Percentiles rank a stretch among this genome's conserved stretches.
Conservation (phyloP, 2,329 filamentous ascomycete genomes). For the Pyrenophora teres region DNA sequence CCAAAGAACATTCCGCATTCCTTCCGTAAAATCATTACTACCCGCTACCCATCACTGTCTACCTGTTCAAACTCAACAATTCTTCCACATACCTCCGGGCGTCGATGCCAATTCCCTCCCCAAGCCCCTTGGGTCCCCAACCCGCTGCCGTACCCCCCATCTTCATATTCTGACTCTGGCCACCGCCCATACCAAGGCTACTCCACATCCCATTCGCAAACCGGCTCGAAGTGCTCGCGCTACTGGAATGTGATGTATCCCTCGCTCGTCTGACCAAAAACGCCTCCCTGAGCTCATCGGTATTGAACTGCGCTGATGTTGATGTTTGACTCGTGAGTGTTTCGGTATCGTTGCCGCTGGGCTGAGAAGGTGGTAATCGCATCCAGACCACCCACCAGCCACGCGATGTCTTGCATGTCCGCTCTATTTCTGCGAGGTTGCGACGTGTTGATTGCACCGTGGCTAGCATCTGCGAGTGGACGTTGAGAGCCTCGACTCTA, state of each 20-base stretch:
- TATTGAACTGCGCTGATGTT: conserved; percentile 28
- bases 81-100: conserved; percentile 76
- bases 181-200: conserved; percentile 25
- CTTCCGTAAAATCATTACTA: neutral
- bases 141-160: conserved; percentile 52
- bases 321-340: conserved; percentile 7
- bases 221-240: conserved; percentile 22
- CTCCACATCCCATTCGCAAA: conserved; percentile 44
- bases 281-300: conserved; percentile 47
- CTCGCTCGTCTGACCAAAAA: conserved; percentile 50
- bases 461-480: conserved; percentile 64
- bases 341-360: conserved; percentile 7
- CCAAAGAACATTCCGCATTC: too few species aligned
- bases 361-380: conserved; percentile 50
- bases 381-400: conserved; percentile 73
- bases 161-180: conserved; percentile 25
- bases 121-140: conserved; percentile 64
- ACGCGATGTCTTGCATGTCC: conserved; percentile 66
- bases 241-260: conserved; percentile 24
- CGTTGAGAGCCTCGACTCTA: conserved; percentile 64
- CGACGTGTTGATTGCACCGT: conserved; percentile 59
- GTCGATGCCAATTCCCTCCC: conserved; percentile 77
- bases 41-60: neutral
- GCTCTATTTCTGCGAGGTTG: conserved; percentile 56
- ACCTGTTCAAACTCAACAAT: conserved; percentile 64